phyloP scores from a whole-genome alignment of 2,329 filamentous ascomycete species.

The Neonectria magnoliae region DNA sequence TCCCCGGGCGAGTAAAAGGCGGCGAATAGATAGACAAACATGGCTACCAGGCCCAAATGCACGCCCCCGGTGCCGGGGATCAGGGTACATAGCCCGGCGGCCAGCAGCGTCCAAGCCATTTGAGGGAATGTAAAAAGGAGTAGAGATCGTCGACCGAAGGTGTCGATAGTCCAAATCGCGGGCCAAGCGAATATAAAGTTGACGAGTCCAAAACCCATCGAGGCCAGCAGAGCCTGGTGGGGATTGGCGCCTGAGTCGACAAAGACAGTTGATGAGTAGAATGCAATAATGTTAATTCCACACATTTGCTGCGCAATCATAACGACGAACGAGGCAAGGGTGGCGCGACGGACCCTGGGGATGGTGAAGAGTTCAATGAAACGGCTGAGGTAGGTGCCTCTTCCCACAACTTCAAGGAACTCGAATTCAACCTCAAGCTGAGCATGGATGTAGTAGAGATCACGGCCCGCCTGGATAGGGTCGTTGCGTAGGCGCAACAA shows the following conservation, averaged over 20 bases:
- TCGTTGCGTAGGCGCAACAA: slow-evolving; percentile 63
- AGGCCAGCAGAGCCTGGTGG: slow-evolving; percentile 67
- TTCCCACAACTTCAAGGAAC: slow-evolving; percentile 57
- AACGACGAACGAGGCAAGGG: slow-evolving; percentile 78
- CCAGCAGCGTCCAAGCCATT: slow-evolving; percentile 54
- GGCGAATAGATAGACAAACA: slow-evolving; percentile 67
- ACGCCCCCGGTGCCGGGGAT: slow-evolving; percentile 53
- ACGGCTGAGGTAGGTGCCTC: slow-evolving; percentile 68
- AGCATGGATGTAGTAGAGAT: slow-evolving; percentile 72
- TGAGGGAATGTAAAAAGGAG: slow-evolving; percentile 55
- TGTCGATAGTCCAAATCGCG: slow-evolving; percentile 68
- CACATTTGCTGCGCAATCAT: slow-evolving; percentile 84
- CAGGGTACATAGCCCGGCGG: slow-evolving; percentile 60
- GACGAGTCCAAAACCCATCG: slow-evolving; percentile 67
- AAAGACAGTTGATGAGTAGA: slow-evolving; percentile 76
- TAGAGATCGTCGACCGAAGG: slow-evolving; percentile 63
- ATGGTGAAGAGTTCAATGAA: slow-evolving; percentile 75
- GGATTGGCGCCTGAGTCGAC: slow-evolving; percentile 64
- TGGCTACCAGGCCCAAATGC: slow-evolving; percentile 58
- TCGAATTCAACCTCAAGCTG: slow-evolving; percentile 70
- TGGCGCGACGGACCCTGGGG: slow-evolving; percentile 76
- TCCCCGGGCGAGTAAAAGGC: slow-evolving; percentile 65
- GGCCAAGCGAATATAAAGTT: slow-evolving; percentile 69
- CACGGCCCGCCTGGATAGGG: slow-evolving; percentile 66
- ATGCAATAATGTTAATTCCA: slow-evolving; percentile 77